Conservation (phyloP, 179 eudicot species). For the Spinacia oleracea region DNA sequence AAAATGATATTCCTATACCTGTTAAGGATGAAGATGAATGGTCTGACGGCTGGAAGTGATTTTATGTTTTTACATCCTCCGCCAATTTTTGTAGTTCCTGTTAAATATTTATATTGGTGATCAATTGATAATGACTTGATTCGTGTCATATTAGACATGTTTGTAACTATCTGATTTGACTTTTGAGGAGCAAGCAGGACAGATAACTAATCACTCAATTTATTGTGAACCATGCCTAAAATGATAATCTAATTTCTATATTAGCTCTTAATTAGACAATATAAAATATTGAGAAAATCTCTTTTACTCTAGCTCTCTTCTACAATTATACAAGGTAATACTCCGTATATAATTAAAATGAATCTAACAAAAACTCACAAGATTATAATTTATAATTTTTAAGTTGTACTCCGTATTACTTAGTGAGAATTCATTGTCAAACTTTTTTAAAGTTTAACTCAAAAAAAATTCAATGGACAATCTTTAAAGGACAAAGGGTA, state of each 20-base stretch:
- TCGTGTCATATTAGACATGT: neutral
- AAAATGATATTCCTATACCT: conserved; percentile 30
- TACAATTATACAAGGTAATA: no score
- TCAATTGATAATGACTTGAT: neutral
- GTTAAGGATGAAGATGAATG: conserved; percentile 48
- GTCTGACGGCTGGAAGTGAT: conserved; percentile 64
- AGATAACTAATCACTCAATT: neutral
- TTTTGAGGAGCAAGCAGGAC: conserved; percentile 4
- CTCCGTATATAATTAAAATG: no score
- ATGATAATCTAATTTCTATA: no score
- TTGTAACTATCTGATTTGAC: neutral
- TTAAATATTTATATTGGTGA: neutral
- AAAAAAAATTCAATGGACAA: no score
- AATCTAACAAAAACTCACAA: no score
- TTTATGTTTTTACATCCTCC: neutral
- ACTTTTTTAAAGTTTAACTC: no score
- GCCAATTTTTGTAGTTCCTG: neutral
- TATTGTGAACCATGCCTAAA: no score
- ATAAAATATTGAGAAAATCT: neutral
- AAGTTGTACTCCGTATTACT: no score
- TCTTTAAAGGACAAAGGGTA: no score
- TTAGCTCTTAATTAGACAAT: neutral
- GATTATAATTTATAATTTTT: no score
- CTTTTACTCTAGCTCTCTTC: neutral
- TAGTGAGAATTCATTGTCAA: no score